Percentiles rank a stretch among this genome's conserved stretches.
Evolutionary conservation across 2,329 filamentous ascomycete species (phyloP).

Genomic region (Septoria petroselini): DNA sequence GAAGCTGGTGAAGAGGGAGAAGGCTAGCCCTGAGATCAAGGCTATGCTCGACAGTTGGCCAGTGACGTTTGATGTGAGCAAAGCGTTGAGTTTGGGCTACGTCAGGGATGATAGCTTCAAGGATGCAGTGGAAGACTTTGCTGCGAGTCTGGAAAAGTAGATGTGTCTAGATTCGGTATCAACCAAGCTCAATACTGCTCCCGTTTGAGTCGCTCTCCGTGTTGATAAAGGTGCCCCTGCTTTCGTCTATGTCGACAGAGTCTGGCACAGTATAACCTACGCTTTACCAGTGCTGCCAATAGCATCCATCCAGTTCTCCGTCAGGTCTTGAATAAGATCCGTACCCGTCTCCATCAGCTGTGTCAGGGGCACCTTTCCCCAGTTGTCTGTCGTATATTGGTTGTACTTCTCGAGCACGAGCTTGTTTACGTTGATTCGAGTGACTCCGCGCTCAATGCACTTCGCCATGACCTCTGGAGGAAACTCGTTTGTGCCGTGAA

Average conservation of each 20-base stretch:
- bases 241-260: too few relatives aligned
- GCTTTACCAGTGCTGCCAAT: conserved; percentile 28
- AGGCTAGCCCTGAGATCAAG: conserved; percentile 50
- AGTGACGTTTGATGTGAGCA: conserved; percentile 54
- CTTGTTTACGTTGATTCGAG: conserved; percentile 60
- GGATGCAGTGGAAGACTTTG: conserved; percentile 48
- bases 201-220: neutral
- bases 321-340: conserved; percentile 53
- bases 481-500: conserved; percentile 60
- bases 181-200: too few relatives aligned
- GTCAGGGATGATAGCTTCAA: conserved; percentile 49
- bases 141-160: conserved; percentile 34
- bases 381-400: conserved; percentile 48
- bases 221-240: neutral
- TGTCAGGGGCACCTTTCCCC: conserved; percentile 53
- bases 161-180: neutral
- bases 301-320: conserved; percentile 55
- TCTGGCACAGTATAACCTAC: neutral
- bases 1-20: conserved; percentile 50
- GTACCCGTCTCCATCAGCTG: conserved; percentile 55
- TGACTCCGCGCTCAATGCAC: conserved; percentile 55
- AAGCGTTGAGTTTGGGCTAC: conserved; percentile 55
- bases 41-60: conserved; percentile 58
- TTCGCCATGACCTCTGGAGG: conserved; percentile 53
- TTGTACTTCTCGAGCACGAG: conserved; percentile 53